Percentiles rank a stretch among this genome's conserved stretches.
Evolutionary conservation across 2,329 filamentous ascomycete genomes (phyloP).

Genomic region (Hymenoscyphus fructigenus): DNA sequence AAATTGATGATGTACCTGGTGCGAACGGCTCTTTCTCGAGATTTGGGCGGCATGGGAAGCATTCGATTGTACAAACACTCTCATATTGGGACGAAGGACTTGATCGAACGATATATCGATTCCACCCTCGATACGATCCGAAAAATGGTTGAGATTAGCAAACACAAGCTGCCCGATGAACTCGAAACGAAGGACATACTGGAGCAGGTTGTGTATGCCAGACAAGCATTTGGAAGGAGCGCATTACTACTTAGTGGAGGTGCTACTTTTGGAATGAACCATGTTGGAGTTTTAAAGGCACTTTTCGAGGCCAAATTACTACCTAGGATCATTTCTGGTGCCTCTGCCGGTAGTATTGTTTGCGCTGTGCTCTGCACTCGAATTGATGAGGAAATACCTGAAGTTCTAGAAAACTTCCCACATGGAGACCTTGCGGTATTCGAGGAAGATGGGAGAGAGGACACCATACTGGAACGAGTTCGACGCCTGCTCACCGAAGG

Average conservation of each 20-base stretch:
- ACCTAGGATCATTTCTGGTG: constrained; percentile 67
- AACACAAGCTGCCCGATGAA: constrained; percentile 47
- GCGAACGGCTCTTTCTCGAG: constrained; percentile 75
- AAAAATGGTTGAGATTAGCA: constrained; percentile 63
- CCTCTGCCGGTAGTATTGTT: constrained; percentile 69
- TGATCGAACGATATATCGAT: constrained; percentile 85
- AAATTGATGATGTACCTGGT: constrained; percentile 77
- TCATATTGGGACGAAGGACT: constrained; percentile 78
- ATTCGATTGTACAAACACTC: constrained; percentile 79
- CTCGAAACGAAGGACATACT: constrained; percentile 55
- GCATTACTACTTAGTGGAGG: constrained; percentile 67
- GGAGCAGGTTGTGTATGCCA: constrained; percentile 58
- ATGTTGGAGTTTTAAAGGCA: constrained; percentile 68
- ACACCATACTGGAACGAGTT: constrained; percentile 67
- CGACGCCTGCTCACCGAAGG: constrained; percentile 77
- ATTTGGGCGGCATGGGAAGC: constrained; percentile 84
- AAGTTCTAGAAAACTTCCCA: constrained; percentile 57
- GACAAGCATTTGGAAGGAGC: constrained; percentile 65
- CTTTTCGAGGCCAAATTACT: constrained; percentile 62
- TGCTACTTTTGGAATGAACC: constrained; percentile 71
- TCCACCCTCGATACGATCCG: constrained; percentile 74
- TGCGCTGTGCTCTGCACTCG: constrained; percentile 63
- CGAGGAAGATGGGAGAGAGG: constrained; percentile 54
- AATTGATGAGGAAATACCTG: constrained; percentile 62
- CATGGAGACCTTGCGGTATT: constrained; percentile 65